Base-by-base conservation (phyloP, 2,329 filamentous ascomycete genomes). In the Delphinella strobiligena region DNA sequence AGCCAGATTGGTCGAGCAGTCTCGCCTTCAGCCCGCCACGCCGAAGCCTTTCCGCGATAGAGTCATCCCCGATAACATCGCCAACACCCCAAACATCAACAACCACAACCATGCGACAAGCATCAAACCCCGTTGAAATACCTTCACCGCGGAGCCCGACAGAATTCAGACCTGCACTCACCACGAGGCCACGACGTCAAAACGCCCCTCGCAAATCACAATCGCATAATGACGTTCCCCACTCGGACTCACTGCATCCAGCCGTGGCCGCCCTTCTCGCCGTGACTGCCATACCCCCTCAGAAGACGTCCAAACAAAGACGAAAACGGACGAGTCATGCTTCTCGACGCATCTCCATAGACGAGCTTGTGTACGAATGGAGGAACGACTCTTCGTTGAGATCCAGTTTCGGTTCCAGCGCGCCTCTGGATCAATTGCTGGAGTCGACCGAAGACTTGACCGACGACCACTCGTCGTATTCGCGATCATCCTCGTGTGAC, bases 261-360 rank as follows among this genome's bases (percentile, higher is more conserved):
- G 66, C 72, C 16, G 66, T 77, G 37, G 72, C 71, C 18, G 72
- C 71, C 8, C 58, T 79, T 40, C 58, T 79, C 24, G 70, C 74
- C 40, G 67, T 74, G 34, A 79, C 75, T 2, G 60, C 71, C 2
- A 78, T 79, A 36, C 74, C 74, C 3, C 65, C 67, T 15, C 69
- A 68, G 43, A 54, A 49, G 17, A 46, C 41, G 51, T 58, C 41
- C 50, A 63, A 47, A 54, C 62, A 45, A 56, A 58, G 50, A 41
- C 62, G 38, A 54, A 61, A 31, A 51, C 63, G 53, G 53, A 60
- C 46, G 54, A 66, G 54, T 50, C 62, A 49, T 5, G 52, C 51
- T 11, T 14, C 34, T 51, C 59, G 60, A 43, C 56, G 54, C 14
- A 62, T 69, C 34, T 75, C 75, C 37, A 75, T 73, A 50, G 70